A percentile compares a stretch with the other conserved stretches of the same genome.
Evolutionary conservation across 179 eudicot genomes (phyloP).

Genomic region (Silene vulgaris): DNA sequence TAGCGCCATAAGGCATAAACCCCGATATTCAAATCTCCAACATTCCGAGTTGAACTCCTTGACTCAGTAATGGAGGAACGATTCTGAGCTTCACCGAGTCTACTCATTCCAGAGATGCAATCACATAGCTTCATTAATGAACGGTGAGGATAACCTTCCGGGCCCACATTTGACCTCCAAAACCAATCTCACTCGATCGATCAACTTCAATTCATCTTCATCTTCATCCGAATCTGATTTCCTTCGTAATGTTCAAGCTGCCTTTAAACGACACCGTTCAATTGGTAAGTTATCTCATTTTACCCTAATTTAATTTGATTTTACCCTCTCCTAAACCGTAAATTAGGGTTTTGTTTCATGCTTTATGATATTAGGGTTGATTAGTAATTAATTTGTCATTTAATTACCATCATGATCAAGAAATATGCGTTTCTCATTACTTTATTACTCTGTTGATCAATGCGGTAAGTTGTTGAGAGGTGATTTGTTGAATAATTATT

Average conservation of each 20-base stretch:
- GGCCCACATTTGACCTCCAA: constrained; percentile 36
- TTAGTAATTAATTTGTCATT: no score
- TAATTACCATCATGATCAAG: no score
- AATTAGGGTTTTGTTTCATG: constrained; percentile 22
- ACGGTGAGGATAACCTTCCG: constrained; percentile 58
- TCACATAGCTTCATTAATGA: constrained; percentile 46
- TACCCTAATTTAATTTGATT: neutral
- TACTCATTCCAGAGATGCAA: constrained; percentile 38
- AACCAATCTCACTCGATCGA: constrained; percentile 34
- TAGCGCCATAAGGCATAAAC: no score
- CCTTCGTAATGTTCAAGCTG: constrained; percentile 73
- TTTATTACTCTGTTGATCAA: no score
- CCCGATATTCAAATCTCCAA: neutral
- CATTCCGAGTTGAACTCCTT: constrained; percentile 14
- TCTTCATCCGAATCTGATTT: constrained; percentile 42
- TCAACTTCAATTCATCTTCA: constrained; percentile 35
- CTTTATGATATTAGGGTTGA: neutral
- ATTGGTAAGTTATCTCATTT: constrained; percentile 34
- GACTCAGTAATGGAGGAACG: constrained; percentile 8
- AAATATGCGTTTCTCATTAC: no score
- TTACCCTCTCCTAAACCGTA: no score
- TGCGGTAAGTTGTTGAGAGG: no score
- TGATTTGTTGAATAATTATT: no score
- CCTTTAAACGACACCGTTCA: constrained; percentile 84
- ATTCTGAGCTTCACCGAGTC: constrained; percentile 19